Base-by-base conservation (phyloP, 1,284 basidiomycete species). In the Moniliella sp. region DNA sequence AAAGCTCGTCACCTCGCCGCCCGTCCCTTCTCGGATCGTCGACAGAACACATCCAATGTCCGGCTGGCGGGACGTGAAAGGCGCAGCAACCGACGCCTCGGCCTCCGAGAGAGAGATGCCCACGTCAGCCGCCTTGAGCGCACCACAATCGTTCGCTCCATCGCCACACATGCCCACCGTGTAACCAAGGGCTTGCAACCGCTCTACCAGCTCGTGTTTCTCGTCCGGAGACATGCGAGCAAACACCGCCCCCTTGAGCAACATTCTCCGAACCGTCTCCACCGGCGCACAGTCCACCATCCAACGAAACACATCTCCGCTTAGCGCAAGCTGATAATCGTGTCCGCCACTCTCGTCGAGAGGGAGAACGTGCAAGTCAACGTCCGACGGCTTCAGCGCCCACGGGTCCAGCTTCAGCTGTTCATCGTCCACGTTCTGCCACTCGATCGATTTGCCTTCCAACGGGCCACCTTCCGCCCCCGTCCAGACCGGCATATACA, bases 81-180 rank as follows among this genome's bases (percentile, higher is more conserved):
- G 45, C 1, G 47, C 46, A 3, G 47, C 47, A 1, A 43, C 45
- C 11, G 35, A 37, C 0, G 43, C 43, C 31, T 50, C 47, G 0
- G 47, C 46, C 31, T 50, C 46, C 3, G 33, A 36, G 2, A 49
- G 39, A 0, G 33, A 36, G 7, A 49, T 27, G n/a, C 46, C 46
- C 1, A 48, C 43, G 29, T 50, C 46, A 8, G 47, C 47, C 2
- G 39, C 39, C 15, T 43, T 42, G 14, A 50, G 35, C 3, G 45
- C 47, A 5, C 43, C 46, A 19, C 36, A 39, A 23, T 50, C 47
- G 33, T 50, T 50, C 7, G 45, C 40, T 1, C 47, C 47, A 27
- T 50, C 47, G 7, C 47, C 47, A 1, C 33, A 34, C 25, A 46
- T 39, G 13, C 36, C 36, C 4, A 43, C 40, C 1, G 39, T 34